Evolutionary conservation across 345 rosid species (phyloP), one percentile per base, ranked within the genome.

Genomic region (Camelina hispida): DNA sequence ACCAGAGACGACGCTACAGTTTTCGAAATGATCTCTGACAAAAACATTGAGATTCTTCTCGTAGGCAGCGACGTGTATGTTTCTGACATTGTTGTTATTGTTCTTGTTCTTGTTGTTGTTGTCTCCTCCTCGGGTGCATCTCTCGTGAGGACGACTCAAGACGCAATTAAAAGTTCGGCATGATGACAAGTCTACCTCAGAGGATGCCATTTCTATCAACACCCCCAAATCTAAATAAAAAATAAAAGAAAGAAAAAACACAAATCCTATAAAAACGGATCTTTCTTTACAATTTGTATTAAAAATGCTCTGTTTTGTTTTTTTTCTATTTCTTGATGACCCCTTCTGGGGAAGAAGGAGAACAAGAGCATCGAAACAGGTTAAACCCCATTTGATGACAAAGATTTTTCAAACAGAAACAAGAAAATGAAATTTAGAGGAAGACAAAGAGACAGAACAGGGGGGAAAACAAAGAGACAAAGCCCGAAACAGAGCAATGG

Each of bases 21-120:
- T 78, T 11, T 82, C 83, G 62, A 87, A 83, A 69, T 78, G 88
- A 76, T 84, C 96, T 73, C 89, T 74, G 15, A 89, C 88, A 78
- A 91, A 68, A 23, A 81, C 87, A 51, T 88, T 83, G 38, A 90
- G 85, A 75, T 88, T 88, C 78, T 79, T 90, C 75, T 88, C 82
- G 50, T 87, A 87, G 1, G 81, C 30, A 28, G 30, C 82, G 13
- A 84, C 78, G 2, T 73, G 78, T 11, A 82, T 62, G 6, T 84
- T 80, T 68, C 79, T 78, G 35, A 69, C 83, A 70, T 81, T 72
- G 77, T 78, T 76, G 10, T 43, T 76, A 38, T 60, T 75, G 2
- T 16, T 66, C 1, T 32, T 68, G 3, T 57, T 74, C 9, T 50
- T 75, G 2, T 47, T 77, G 17, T 75, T 76, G 52, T 71, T 80